A percentile compares a stretch with the other conserved stretches of the same genome.
These are phyloP conservation scores for Tympanopsis confertula DNA, from an alignment of 2,329 filamentous ascomycete species.

Conservation along the genomic window DNA sequence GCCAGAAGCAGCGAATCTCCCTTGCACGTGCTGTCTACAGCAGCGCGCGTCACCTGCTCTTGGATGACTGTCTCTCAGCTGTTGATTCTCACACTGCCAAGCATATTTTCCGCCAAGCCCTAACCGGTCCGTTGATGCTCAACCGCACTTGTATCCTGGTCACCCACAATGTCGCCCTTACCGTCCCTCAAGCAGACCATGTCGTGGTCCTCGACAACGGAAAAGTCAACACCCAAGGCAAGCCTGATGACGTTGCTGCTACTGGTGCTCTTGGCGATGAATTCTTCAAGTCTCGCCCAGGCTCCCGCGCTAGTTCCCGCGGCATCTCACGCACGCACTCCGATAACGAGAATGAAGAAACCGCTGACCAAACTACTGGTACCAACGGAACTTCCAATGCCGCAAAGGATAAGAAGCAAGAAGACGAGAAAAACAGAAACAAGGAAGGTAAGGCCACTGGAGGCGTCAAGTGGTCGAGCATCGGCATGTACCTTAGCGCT, in stretches of 20 bases:
- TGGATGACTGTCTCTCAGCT: constrained; percentile 65
- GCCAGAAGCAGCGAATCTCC: constrained; percentile 66
- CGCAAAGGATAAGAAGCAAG: constrained; percentile 3
- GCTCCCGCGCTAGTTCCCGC: constrained; percentile 39
- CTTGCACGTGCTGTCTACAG: constrained; percentile 63
- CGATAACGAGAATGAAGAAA: constrained; percentile 12
- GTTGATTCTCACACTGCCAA: constrained; percentile 62
- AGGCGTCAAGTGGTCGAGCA: constrained; percentile 47
- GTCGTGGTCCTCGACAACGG: constrained; percentile 52
- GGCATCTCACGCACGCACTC: constrained; percentile 38
- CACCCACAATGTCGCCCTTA: constrained; percentile 50
- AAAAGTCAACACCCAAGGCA: constrained; percentile 40
- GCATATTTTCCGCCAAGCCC: constrained; percentile 54
- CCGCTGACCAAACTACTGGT: neutral
- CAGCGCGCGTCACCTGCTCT: constrained; percentile 54
- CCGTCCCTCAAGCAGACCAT: constrained; percentile 41
- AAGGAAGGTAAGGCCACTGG: constrained; percentile 47
- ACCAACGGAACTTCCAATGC: neutral
- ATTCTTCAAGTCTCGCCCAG: constrained; percentile 22
- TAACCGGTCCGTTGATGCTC: constrained; percentile 51
- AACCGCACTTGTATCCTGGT: constrained; percentile 54
- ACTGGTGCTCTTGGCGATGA: constrained; percentile 51
- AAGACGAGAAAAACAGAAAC: constrained; percentile 13
- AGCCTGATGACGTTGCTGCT: constrained; percentile 41
- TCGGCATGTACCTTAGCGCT: constrained; percentile 45